Evolutionary conservation across 2,329 filamentous ascomycete genomes (phyloP).

Genomic region (Geosmithia flava): DNA sequence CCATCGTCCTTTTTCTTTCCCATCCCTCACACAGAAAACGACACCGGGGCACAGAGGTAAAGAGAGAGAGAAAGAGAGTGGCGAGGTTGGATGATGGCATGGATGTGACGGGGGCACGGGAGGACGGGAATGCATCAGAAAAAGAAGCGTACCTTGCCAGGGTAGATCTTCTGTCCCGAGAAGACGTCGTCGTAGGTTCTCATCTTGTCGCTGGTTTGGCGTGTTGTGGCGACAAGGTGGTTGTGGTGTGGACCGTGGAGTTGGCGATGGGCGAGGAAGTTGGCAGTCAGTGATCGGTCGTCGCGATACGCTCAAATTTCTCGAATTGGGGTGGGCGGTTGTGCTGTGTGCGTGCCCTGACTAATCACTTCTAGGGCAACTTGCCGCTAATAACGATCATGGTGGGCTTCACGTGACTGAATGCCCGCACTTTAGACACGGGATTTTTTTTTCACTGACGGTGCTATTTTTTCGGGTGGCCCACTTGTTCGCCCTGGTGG

Average conservation of each 20-base stretch:
- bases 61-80: too few relatives aligned
- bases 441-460: too few relatives aligned
- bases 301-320: constrained; percentile 23
- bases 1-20: too few relatives aligned
- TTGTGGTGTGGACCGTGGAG: constrained; percentile 26
- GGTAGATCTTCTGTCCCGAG: constrained; percentile 56
- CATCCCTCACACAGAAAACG: too few relatives aligned
- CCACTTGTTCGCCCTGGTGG: not conserved
- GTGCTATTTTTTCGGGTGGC: not conserved
- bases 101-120: too few relatives aligned
- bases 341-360: constrained; percentile 11
- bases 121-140: not conserved
- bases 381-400: constrained; percentile 10
- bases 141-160: constrained; percentile 45
- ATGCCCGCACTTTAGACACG: too few relatives aligned
- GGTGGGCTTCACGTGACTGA: constrained; percentile 13
- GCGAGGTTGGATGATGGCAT: too few relatives aligned
- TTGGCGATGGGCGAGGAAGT: constrained; percentile 15
- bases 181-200: constrained; percentile 56
- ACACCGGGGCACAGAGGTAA: too few relatives aligned
- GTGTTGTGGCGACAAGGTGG: constrained; percentile 24
- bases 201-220: constrained; percentile 38
- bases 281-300: constrained; percentile 11
- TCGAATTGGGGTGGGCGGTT: constrained; percentile 22
- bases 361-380: constrained; percentile 27